Percentiles rank a stretch among this genome's conserved stretches.
Conservation (phyloP, 345 rosid species). For the Eucalyptus pauciflora region DNA sequence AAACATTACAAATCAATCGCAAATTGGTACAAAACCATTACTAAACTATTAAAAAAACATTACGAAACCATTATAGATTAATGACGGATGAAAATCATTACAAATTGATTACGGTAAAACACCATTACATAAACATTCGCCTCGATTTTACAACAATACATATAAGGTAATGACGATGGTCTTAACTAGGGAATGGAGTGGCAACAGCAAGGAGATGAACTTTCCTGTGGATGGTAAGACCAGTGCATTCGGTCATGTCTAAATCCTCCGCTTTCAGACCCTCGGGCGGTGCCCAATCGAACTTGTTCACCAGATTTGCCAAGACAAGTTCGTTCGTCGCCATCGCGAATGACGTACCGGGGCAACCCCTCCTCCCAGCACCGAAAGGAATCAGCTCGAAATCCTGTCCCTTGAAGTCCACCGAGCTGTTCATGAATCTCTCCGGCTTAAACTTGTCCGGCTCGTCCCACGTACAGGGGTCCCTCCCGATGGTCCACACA, state of each 20-base stretch:
- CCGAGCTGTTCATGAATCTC: constrained; percentile 10
- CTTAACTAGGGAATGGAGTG: neutral
- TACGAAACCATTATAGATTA: too few species aligned
- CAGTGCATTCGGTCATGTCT: constrained; percentile 11
- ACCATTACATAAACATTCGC: neutral
- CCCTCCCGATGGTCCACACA: constrained; percentile 26
- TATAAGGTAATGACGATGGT: neutral
- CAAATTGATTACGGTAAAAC: too few species aligned
- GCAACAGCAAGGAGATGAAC: constrained; percentile 8
- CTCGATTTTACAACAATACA: neutral
- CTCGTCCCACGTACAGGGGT: constrained; percentile 8
- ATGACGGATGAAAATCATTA: too few species aligned
- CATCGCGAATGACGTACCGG: constrained; percentile 8
- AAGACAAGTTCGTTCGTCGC: neutral
- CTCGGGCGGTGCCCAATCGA: constrained; percentile 17
- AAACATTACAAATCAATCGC: too few species aligned
- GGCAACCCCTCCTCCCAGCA: constrained; percentile 24
- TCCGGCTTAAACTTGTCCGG: constrained; percentile 22
- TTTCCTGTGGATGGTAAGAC: constrained; percentile 11
- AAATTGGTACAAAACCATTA: too few species aligned
- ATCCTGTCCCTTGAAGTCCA: constrained; percentile 18
- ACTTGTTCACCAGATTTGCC: constrained; percentile 13
- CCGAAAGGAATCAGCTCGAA: constrained; percentile 29
- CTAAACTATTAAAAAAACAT: too few species aligned
- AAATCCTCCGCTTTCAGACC: constrained; percentile 9